A percentile compares a stretch with the other conserved stretches of the same genome.
Conservation (phyloP, 1,139 yeast genomes). For the Magnusiomyces suaveolens region DNA sequence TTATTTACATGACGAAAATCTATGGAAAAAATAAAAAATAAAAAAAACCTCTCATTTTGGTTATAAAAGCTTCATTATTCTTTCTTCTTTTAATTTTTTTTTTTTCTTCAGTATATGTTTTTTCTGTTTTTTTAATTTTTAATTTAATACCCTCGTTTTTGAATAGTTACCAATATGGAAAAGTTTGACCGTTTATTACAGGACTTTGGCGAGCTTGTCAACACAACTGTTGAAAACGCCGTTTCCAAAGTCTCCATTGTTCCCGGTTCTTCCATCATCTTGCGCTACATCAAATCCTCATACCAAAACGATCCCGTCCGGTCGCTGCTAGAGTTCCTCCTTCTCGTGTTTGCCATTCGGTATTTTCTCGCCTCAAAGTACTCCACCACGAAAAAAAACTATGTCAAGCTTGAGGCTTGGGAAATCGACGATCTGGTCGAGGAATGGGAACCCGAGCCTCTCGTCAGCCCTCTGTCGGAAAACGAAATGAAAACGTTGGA, state of each 20-base stretch:
- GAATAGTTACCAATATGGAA: not conserved
- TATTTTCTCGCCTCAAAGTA: conserved; percentile 77
- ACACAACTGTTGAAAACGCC: conserved; percentile 22
- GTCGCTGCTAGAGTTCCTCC: conserved; percentile 67
- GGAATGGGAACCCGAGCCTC: conserved; percentile 88
- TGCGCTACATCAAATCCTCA: conserved; percentile 76
- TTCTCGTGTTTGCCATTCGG: conserved; percentile 74
- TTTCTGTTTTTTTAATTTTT: not conserved
- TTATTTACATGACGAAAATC: no score
- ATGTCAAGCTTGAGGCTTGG: conserved; percentile 49
- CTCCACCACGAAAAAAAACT: conserved; percentile 65
- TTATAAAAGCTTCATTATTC: no score
- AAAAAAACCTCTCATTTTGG: no score
- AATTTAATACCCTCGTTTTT: no score
- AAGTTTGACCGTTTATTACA: not conserved
- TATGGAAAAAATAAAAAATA: no score
- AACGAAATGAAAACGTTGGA: conserved; percentile 55
- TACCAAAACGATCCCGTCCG: conserved; percentile 92
- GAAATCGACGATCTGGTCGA: conserved; percentile 78
- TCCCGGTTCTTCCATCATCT: conserved; percentile 75
- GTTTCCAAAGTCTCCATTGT: conserved; percentile 27
- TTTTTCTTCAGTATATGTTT: not conserved
- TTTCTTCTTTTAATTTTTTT: not conserved
- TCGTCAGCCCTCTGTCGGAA: conserved; percentile 48
- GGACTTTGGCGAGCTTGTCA: conserved; percentile 23